phyloP scores from a whole-genome alignment of 306 rosid species.

The Pterocarpus macrocarpus region DNA sequence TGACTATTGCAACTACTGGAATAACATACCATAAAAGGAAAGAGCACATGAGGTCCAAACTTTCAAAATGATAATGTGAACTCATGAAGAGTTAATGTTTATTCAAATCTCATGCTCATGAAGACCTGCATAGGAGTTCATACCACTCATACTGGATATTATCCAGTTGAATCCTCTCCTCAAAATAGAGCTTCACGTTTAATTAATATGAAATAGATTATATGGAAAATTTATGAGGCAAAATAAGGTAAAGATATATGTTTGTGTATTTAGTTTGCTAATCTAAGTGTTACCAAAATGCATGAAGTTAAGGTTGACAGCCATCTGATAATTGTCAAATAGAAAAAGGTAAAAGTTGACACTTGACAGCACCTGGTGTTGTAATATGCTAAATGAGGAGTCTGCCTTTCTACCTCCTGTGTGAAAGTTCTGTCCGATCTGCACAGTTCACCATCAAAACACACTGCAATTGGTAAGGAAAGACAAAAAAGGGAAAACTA shows the following conservation, averaged over 20 bases:
- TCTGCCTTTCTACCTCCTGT: slow-evolving; percentile 57
- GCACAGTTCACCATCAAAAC: slow-evolving; percentile 44
- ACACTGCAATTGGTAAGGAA: slow-evolving; percentile 16
- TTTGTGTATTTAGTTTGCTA: slow-evolving; percentile 8
- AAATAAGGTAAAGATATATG: neutral
- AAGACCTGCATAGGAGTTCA: neutral
- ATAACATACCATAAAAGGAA: slow-evolving; percentile 40
- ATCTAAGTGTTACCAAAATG: slow-evolving; percentile 27
- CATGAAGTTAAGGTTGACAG: slow-evolving; percentile 21
- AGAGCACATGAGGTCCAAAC: slow-evolving; percentile 13
- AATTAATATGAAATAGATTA: neutral
- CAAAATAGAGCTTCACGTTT: neutral
- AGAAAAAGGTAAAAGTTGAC: slow-evolving; percentile 16
- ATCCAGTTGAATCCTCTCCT: slow-evolving; percentile 5
- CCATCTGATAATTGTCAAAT: slow-evolving; percentile 5
- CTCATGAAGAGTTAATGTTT: neutral
- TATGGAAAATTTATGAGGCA: neutral
- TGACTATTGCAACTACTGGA: slow-evolving; percentile 75
- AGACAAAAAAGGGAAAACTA: slow-evolving; percentile 2
- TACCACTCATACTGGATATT: neutral
- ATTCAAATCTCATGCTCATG: slow-evolving; percentile 27
- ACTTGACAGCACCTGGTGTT: slow-evolving; percentile 67
- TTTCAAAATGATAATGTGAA: slow-evolving; percentile 37
- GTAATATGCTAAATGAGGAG: slow-evolving; percentile 58
- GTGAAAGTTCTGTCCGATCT: slow-evolving; percentile 56